Evolutionary conservation across 1,139 yeast species (phyloP), one percentile per base, ranked within the genome.

Genomic region (Taphrina pruni): DNA sequence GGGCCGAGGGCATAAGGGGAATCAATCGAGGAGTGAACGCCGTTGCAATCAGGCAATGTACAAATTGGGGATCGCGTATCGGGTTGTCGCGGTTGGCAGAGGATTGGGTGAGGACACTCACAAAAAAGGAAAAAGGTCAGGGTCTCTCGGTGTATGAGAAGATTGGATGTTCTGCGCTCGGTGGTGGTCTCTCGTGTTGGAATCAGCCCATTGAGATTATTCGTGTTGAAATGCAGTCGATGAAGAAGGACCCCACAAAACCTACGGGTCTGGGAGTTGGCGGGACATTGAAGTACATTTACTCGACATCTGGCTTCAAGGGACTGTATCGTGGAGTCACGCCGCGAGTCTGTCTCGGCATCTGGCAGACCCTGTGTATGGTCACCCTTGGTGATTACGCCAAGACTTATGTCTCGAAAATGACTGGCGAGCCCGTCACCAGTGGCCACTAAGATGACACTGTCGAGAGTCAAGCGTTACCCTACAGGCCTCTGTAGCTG

Each of bases 331-430:
- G 97, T 79, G 99, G 99, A 77, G 97, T 93, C 60, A 86, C 98
- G 12, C 99, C 99, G 74, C 89, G 99, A 84, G 86, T 94, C 74
- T 97, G 97, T 69, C 85, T 94, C 75, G 96, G 98, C 74, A 89
- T 94, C 72, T 94, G 98, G 97, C 99, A 94, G 83, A 94, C 99
- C 1, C 91, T 94, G 61, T 94, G 96, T 80, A 94, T 94, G 98
- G 98, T 94, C 71, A 97, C 97, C n/a, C 87, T 94, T 74, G 99
- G 98, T 77, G 99, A 94, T 78, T 90, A 92, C 79, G 90, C 90
- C 55, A 87, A 85, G 54, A 50, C 54, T 69, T 81, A 83, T 70
- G 87, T 87, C 62, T 88, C 83, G 39, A 82, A 80, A 71, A 67
- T 86, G 72, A 86, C 89, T 5, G 88, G 88, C 69, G 86, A 85